Conservation (phyloP, 2,329 filamentous ascomycete species). For the Alternaria sp. region DNA sequence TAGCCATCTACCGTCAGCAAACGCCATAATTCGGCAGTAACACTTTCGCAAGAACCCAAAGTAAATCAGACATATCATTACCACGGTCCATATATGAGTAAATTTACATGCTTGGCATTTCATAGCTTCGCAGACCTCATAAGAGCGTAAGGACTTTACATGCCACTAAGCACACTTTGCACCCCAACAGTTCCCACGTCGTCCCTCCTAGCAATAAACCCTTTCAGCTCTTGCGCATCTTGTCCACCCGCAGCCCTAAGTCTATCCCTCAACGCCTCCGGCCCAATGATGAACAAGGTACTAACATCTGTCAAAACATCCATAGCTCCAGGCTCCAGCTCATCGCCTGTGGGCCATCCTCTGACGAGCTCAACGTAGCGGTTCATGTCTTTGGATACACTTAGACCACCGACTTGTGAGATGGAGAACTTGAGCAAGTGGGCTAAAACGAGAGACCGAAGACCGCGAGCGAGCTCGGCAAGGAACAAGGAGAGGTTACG, state of each 20-base stretch:
- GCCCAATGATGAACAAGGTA: slow-evolving; percentile 91
- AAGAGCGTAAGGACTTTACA: slow-evolving; percentile 16
- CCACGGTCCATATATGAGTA: neutral
- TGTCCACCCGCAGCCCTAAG: slow-evolving; percentile 55
- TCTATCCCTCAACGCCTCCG: slow-evolving; percentile 62
- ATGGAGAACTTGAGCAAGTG: slow-evolving; percentile 96
- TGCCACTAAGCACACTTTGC: slow-evolving; percentile 76
- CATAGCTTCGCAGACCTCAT: neutral
- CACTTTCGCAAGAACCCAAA: no score
- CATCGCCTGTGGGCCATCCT: slow-evolving; percentile 74
- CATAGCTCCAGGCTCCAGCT: slow-evolving; percentile 64
- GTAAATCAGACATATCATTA: no score
- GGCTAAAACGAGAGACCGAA: slow-evolving; percentile 81
- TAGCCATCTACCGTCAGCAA: neutral
- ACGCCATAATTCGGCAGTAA: neutral
- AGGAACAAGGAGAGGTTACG: slow-evolving; percentile 84
- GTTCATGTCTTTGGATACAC: slow-evolving; percentile 95
- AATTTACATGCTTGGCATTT: neutral
- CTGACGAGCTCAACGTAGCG: slow-evolving; percentile 88
- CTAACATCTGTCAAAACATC: slow-evolving; percentile 93
- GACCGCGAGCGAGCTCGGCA: slow-evolving; percentile 80
- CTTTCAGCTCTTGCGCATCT: slow-evolving; percentile 70
- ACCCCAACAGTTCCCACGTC: slow-evolving; percentile 83
- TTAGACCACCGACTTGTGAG: slow-evolving; percentile 89
- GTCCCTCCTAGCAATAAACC: slow-evolving; percentile 84